phyloP scores from a whole-genome alignment of 192 early-diverging fungal genomes.

The Entomortierella parvispora region DNA sequence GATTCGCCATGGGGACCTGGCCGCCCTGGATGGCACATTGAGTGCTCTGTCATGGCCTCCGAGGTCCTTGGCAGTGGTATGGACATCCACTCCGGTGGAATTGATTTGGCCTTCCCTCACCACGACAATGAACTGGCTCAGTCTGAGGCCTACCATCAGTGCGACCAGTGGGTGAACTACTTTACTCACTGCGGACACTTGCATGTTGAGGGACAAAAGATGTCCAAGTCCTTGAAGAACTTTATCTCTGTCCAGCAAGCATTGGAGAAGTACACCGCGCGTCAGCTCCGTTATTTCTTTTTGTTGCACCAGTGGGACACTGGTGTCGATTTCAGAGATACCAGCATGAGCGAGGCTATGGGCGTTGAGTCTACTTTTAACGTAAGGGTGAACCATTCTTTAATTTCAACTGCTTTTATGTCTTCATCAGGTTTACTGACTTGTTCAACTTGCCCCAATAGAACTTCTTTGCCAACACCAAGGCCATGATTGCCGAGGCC shows the following conservation, averaged over 20 bases:
- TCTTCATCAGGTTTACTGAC: background rate
- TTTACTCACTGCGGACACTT: conserved; percentile 97
- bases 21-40: conserved; percentile 99
- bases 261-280: conserved; percentile 78
- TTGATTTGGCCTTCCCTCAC: conserved; percentile 97
- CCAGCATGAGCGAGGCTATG: conserved; percentile 81
- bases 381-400: conserved; percentile 53
- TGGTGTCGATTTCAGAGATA: conserved; percentile 85
- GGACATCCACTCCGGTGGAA: conserved; percentile 96
- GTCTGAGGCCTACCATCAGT: conserved; percentile 90
- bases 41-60: conserved; percentile 98
- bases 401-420: background rate
- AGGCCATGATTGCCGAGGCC: conserved; percentile 78
- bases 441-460: no score
- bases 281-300: conserved; percentile 92
- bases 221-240: conserved; percentile 99
- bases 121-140: conserved; percentile 99
- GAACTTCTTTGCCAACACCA: conserved; percentile 91
- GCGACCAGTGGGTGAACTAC: conserved; percentile 98
- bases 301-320: conserved; percentile 88
- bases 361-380: conserved; percentile 80
- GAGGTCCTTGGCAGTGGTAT: conserved; percentile 87
- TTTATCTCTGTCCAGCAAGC: conserved; percentile 94
- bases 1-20: conserved; percentile 92
- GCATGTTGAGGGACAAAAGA: conserved; percentile 95